Conservation (phyloP, 345 rosid species). For the Clausena lansium region DNA sequence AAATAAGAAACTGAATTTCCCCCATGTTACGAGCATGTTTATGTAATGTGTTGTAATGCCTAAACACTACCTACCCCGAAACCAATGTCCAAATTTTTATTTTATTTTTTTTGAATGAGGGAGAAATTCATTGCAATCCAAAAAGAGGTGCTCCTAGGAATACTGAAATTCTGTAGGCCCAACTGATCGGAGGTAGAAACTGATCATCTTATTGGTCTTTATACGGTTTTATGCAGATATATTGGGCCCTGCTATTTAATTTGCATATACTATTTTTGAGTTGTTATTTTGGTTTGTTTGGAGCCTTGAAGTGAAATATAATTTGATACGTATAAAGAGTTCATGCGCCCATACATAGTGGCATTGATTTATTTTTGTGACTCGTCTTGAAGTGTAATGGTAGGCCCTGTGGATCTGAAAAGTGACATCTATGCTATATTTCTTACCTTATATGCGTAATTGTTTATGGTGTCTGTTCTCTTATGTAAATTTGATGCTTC, state of each 20-base stretch:
- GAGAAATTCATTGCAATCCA: neutral
- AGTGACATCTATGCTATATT: neutral
- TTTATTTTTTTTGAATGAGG: neutral
- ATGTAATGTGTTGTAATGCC: neutral
- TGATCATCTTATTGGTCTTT: neutral
- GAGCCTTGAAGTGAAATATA: neutral
- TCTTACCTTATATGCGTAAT: neutral
- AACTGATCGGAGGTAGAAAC: neutral
- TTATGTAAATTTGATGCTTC: neutral
- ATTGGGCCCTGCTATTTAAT: constrained; percentile 1
- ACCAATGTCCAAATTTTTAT: neutral
- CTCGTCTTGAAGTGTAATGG: constrained; percentile 3
- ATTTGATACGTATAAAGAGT: neutral
- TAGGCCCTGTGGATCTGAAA: constrained; percentile 9
- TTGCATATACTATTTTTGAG: neutral
- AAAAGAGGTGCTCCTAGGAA: neutral
- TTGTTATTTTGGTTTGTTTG: neutral
- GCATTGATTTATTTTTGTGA: neutral
- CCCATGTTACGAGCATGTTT: neutral
- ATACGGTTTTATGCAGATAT: neutral
- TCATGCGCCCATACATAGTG: neutral
- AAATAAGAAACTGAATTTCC: neutral
- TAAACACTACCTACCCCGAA: neutral
- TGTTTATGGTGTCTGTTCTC: constrained; percentile 2
- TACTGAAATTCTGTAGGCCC: neutral